These are phyloP conservation scores for Pelargonium hybrid DNA, from an alignment of 441 rosid genomes.

Conservation along the genomic window DNA sequence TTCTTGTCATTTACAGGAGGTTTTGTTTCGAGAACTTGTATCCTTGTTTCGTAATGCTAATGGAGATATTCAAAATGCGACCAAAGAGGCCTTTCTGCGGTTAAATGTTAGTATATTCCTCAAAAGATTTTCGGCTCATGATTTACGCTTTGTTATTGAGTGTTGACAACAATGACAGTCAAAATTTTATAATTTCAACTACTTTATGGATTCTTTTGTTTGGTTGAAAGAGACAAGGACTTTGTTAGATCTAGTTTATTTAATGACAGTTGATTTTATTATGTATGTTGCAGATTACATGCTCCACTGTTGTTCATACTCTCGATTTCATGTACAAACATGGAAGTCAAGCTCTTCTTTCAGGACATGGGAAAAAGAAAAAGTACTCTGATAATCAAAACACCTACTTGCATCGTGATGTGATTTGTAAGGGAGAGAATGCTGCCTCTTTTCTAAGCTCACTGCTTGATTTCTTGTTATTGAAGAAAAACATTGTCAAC, in stretches of 20 bases:
- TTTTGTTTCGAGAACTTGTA: slow-evolving; percentile 56
- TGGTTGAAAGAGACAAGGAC: background rate
- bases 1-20: slow-evolving; percentile 35
- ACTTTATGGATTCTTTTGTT: background rate
- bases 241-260: background rate
- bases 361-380: slow-evolving; percentile 53
- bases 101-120: slow-evolving; percentile 50
- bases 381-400: slow-evolving; percentile 27
- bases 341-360: slow-evolving; percentile 28
- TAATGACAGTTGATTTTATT: slow-evolving; percentile 7
- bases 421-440: slow-evolving; percentile 36
- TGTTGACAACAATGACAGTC: background rate
- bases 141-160: slow-evolving; percentile 1
- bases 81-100: slow-evolving; percentile 65
- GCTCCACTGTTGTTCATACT: slow-evolving; percentile 44
- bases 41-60: slow-evolving; percentile 42
- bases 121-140: background rate
- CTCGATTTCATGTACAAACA: slow-evolving; percentile 39
- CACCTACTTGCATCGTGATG: slow-evolving; percentile 22
- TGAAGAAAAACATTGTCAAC: slow-evolving; percentile 69
- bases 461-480: slow-evolving; percentile 66
- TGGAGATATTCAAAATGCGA: slow-evolving; percentile 58
- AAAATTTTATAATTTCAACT: too few relatives aligned
- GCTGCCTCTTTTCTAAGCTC: slow-evolving; percentile 48
- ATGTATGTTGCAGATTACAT: slow-evolving; percentile 50